Evolutionary conservation across 495 filamentous ascomycete species (phyloP).

Genomic region (Rostrohypoxylon terebratum): DNA sequence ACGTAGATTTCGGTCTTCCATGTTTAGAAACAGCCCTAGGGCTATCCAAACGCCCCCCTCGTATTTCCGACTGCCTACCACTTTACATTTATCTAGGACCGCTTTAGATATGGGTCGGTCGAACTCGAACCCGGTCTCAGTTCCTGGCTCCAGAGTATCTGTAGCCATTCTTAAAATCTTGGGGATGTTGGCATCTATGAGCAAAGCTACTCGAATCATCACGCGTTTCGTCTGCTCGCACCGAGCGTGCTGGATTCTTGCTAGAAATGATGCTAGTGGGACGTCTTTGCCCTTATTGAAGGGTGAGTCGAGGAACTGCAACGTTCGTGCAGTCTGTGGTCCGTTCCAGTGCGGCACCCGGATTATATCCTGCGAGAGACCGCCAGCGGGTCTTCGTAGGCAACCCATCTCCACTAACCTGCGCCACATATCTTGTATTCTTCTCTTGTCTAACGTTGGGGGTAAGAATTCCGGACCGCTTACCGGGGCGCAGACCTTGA

Average conservation of each 20-base stretch:
- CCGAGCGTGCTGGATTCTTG: neutral
- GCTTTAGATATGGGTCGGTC: neutral
- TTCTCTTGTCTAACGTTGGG: no score
- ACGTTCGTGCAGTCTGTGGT: neutral
- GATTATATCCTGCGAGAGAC: no score
- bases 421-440: no score
- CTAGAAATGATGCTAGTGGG: neutral
- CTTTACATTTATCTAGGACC: neutral
- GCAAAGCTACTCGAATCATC: neutral
- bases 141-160: neutral
- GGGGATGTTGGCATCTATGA: neutral
- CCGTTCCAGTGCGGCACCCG: neutral
- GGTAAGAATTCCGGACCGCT: no score
- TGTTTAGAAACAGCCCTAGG: neutral
- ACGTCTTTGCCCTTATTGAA: neutral
- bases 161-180: neutral
- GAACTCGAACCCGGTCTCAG: neutral
- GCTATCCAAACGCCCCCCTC: conserved; percentile 1
- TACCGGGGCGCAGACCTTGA: no score
- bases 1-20: neutral
- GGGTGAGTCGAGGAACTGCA: neutral
- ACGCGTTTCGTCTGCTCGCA: neutral
- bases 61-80: neutral
- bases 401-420: no score
- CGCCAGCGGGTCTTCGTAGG: no score